Percentiles rank a stretch among this genome's conserved stretches.
phyloP scores from a whole-genome alignment of 2,329 filamentous ascomycete species.

The Aureobasidium lini region DNA sequence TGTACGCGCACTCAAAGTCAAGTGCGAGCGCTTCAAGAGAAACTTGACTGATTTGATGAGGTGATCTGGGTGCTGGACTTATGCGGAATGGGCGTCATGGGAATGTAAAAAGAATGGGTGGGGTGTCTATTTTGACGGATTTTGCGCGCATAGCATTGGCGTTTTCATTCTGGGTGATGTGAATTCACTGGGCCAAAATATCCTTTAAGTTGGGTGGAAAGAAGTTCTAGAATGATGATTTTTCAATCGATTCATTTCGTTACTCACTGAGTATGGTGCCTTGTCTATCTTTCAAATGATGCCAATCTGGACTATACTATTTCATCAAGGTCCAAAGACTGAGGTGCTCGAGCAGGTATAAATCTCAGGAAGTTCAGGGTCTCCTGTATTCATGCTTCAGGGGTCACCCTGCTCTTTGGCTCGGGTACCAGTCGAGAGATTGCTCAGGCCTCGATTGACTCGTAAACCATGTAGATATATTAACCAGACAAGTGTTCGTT shows the following conservation, averaged over 20 bases:
- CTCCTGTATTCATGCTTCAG: neutral
- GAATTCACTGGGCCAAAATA: conserved; percentile 4
- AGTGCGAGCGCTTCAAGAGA: conserved; percentile 67
- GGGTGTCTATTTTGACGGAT: neutral
- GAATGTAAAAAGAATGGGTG: neutral
- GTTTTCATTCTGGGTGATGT: conserved; percentile 13
- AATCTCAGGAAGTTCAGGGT: no score
- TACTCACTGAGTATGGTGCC: neutral
- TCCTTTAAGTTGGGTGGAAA: neutral
- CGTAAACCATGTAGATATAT: no score
- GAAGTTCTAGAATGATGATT: neutral
- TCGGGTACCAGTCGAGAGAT: neutral
- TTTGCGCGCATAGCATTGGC: conserved; percentile 16
- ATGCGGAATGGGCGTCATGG: neutral
- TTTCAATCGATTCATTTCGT: neutral
- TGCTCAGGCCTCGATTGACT: no score
- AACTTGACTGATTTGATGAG: conserved; percentile 47
- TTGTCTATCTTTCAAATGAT: no score
- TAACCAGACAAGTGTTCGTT: neutral
- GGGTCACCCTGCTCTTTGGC: neutral
- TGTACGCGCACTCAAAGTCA: conserved; percentile 74
- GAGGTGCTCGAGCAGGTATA: no score
- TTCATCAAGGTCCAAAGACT: no score
- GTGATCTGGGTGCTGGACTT: neutral
- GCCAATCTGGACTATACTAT: no score